Evolutionary conservation across 2,329 filamentous ascomycete species (phyloP).

Genomic region (Metarhizium brunneum): DNA sequence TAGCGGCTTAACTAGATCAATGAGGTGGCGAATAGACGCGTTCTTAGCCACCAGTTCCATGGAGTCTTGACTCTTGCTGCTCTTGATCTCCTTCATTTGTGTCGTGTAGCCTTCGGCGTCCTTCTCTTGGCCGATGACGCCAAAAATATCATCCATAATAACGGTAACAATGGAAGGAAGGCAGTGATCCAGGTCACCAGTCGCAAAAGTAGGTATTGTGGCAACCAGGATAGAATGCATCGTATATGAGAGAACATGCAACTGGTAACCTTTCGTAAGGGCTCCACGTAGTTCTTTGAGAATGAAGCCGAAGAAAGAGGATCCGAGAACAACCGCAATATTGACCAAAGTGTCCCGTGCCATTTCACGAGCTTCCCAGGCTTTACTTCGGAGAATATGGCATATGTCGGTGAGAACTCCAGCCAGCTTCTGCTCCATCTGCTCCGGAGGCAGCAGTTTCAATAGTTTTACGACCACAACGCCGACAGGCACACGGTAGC

Average conservation of each 20-base stretch:
- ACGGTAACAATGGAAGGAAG: constrained; percentile 68
- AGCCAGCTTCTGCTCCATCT: constrained; percentile 67
- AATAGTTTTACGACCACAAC: constrained; percentile 83
- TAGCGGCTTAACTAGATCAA: constrained; percentile 68
- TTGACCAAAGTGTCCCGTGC: constrained; percentile 80
- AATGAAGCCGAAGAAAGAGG: constrained; percentile 83
- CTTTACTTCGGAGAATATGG: constrained; percentile 82
- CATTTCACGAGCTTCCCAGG: constrained; percentile 83
- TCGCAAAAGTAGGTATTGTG: constrained; percentile 60
- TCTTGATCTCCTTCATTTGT: constrained; percentile 96
- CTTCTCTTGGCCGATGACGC: constrained; percentile 85
- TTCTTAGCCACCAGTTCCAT: constrained; percentile 87
- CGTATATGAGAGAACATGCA: constrained; percentile 92
- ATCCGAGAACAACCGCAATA: constrained; percentile 71
- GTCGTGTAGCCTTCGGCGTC: constrained; percentile 92
- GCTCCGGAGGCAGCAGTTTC: constrained; percentile 63
- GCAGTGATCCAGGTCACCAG: constrained; percentile 86
- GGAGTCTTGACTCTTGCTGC: constrained; percentile 95
- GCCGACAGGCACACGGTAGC: constrained; percentile 81
- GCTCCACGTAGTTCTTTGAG: constrained; percentile 81
- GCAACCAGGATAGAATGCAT: constrained; percentile 83
- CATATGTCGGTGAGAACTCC: constrained; percentile 85
- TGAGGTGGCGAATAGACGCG: constrained; percentile 64
- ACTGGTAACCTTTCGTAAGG: constrained; percentile 76
- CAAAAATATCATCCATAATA: constrained; percentile 97